phyloP scores from a whole-genome alignment of 306 rosid genomes.

The Ammopiptanthus mongolicus region DNA sequence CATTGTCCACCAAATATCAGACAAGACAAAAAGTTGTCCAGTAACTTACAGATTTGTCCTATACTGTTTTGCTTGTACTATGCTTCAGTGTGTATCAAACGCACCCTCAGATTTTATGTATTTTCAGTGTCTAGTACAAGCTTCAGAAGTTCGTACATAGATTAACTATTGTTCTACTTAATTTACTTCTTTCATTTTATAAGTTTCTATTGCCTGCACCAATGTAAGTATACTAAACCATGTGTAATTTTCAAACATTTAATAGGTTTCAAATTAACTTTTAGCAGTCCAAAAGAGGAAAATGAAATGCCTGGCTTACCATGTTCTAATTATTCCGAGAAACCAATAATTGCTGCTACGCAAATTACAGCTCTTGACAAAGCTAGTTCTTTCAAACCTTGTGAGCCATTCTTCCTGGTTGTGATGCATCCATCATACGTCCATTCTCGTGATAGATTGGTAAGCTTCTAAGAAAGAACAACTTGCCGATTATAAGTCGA shows the following conservation, averaged over 20 bases:
- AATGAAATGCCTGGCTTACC: too few relatives aligned
- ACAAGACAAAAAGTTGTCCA: too few relatives aligned
- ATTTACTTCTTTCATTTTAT: too few relatives aligned
- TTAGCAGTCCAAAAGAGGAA: neutral
- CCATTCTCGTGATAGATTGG: neutral
- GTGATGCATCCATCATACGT: neutral
- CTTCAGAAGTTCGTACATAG: too few relatives aligned
- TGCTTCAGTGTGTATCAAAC: too few relatives aligned
- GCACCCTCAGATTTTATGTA: neutral
- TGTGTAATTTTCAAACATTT: neutral
- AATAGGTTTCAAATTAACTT: neutral
- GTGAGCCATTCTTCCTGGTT: neutral
- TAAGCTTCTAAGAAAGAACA: neutral
- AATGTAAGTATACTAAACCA: neutral
- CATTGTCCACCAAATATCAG: too few relatives aligned
- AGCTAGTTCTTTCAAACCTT: constrained; percentile 8
- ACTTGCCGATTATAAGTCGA: neutral
- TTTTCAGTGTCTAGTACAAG: too few relatives aligned
- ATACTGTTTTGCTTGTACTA: too few relatives aligned
- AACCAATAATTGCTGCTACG: neutral
- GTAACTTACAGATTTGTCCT: too few relatives aligned
- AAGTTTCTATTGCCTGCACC: too few relatives aligned
- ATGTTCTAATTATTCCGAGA: neutral
- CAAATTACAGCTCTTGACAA: neutral
- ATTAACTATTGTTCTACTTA: too few relatives aligned